Evolutionary conservation across 176 grass and related monocot genomes (phyloP).

Genomic region (sorghum (Sorghum bicolor)): Sorghum_bicolor_NCBIv3 NC_012878.2:56115501-56116000

Average conservation of each 20-base stretch:
- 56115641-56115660: no score
- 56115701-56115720: not conserved
- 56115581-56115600: not conserved
- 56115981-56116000: not conserved
- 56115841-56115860: not conserved
- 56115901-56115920: not conserved
- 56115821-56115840: not conserved
- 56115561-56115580: not conserved
- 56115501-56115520: not conserved
- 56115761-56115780: not conserved
- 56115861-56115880: not conserved
- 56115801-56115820: not conserved
- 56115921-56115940: no score
- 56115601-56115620: not conserved
- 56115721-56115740: not conserved
- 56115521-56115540: not conserved
- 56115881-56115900: slow-evolving; percentile 16
- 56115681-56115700: not conserved
- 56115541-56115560: not conserved
- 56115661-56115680: not conserved
- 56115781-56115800: slow-evolving; percentile 29
- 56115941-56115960: not conserved
- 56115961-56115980: slow-evolving; percentile 19
- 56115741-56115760: no score
- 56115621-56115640: not conserved